phyloP scores from a whole-genome alignment of 257 asterid genomes.

The Fraxinus americana region DNA sequence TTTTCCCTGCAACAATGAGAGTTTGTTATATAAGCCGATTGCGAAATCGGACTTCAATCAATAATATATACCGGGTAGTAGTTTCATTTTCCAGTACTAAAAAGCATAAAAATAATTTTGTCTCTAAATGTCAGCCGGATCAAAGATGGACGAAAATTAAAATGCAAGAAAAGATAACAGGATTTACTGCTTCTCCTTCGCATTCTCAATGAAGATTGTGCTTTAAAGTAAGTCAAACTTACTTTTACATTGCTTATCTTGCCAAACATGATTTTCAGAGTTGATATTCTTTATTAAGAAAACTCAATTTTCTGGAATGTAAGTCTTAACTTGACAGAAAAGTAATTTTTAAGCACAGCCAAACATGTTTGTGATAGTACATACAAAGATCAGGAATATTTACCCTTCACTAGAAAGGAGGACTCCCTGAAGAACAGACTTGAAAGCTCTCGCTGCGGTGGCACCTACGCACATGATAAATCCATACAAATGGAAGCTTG shows the following conservation, averaged over 20 bases:
- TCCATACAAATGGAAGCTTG: constrained; percentile 88
- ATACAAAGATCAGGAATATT: background rate
- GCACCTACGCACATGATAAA: constrained; percentile 90
- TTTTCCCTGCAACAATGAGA: constrained; percentile 67
- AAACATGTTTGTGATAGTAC: background rate
- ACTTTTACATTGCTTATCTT: too few species aligned
- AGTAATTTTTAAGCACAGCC: background rate
- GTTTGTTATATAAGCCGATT: background rate
- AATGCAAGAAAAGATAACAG: background rate
- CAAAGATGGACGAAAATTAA: background rate
- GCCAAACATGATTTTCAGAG: background rate
- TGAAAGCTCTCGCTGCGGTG: constrained; percentile 98
- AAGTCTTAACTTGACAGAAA: background rate
- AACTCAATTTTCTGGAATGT: too few species aligned
- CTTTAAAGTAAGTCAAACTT: too few species aligned
- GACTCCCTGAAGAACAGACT: constrained; percentile 95
- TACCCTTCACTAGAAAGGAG: constrained; percentile 96
- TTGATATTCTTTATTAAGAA: background rate
- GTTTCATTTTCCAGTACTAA: background rate
- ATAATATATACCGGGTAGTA: background rate
- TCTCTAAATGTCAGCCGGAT: background rate
- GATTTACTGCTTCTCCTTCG: constrained; percentile 11
- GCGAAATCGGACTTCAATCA: background rate
- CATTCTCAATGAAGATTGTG: background rate
- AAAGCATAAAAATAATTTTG: too few species aligned